Evolutionary conservation across 2,329 filamentous ascomycete species (phyloP).

Genomic region (Claviceps purpurea): DNA sequence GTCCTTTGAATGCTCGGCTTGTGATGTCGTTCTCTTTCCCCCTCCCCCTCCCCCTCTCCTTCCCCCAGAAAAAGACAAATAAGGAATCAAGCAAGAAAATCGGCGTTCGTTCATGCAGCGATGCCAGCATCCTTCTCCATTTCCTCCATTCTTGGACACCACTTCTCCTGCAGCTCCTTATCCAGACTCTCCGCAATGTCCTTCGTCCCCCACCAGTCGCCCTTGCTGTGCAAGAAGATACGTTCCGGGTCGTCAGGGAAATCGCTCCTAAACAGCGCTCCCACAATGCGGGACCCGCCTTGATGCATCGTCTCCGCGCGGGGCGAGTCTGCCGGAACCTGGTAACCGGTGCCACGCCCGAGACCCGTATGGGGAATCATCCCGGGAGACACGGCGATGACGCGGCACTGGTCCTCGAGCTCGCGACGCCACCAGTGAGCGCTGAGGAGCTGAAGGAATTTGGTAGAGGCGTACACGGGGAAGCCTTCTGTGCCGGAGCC

Average conservation of each 20-base stretch:
- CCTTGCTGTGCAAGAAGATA: constrained; percentile 43
- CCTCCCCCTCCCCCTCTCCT: too few species aligned
- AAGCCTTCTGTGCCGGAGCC: constrained; percentile 19
- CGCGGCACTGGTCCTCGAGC: constrained; percentile 27
- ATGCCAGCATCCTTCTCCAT: constrained; percentile 30
- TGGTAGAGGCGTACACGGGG: constrained; percentile 28
- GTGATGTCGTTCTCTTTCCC: too few species aligned
- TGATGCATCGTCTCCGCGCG: constrained; percentile 35
- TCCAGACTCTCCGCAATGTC: constrained; percentile 28
- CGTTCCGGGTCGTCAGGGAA: constrained; percentile 36
- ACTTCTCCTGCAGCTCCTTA: constrained; percentile 35
- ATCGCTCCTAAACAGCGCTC: constrained; percentile 30
- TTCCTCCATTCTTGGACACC: constrained; percentile 32
- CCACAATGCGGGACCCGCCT: constrained; percentile 31
- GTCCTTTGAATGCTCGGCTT: too few species aligned
- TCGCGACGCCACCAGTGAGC: constrained; percentile 44
- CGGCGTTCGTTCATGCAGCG: background rate
- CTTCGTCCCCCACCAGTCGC: constrained; percentile 39
- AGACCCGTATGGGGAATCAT: constrained; percentile 36
- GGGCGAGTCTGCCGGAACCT: constrained; percentile 19
- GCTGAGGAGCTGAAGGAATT: constrained; percentile 36
- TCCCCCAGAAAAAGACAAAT: too few species aligned
- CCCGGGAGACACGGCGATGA: constrained; percentile 41
- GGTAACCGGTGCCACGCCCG: constrained; percentile 16
- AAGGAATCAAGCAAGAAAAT: background rate